phyloP scores from a whole-genome alignment of 805 yeast species.

The Zygotorulaspora florentina region DNA sequence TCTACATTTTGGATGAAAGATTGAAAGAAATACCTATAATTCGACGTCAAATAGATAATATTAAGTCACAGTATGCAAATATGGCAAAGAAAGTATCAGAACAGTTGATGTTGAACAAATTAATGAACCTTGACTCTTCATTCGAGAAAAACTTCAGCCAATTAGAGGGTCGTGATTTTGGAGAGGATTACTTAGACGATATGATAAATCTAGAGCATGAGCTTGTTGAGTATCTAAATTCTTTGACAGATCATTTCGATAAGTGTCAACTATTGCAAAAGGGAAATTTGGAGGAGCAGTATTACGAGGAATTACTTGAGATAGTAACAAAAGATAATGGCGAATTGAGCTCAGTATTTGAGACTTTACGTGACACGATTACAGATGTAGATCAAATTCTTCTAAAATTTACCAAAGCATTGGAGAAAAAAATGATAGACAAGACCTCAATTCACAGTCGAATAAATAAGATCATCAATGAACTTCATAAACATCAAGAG shows the following conservation, averaged over 20 bases:
- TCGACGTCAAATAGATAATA: slow-evolving; percentile 28
- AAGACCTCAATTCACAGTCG: slow-evolving; percentile 16
- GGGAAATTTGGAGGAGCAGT: slow-evolving; percentile 25
- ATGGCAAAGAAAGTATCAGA: slow-evolving; percentile 29
- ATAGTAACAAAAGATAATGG: slow-evolving; percentile 50
- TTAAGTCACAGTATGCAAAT: slow-evolving; percentile 30
- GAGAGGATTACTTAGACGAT: slow-evolving; percentile 36
- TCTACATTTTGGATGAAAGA: slow-evolving; percentile 27
- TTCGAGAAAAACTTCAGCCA: slow-evolving; percentile 27
- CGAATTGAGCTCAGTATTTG: slow-evolving; percentile 55
- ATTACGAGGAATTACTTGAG: slow-evolving; percentile 39
- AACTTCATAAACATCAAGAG: slow-evolving; percentile 29
- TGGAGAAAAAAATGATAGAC: slow-evolving; percentile 30
- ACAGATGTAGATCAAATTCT: slow-evolving; percentile 28
- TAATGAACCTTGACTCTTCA: slow-evolving; percentile 16
- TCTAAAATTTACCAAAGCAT: slow-evolving; percentile 27
- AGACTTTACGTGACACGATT: slow-evolving; percentile 41
- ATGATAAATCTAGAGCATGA: slow-evolving; percentile 55
- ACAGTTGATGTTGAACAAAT: slow-evolving; percentile 24
- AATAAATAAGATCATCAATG: slow-evolving; percentile 20
- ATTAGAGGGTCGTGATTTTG: slow-evolving; percentile 18
- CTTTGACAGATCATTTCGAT: slow-evolving; percentile 79
- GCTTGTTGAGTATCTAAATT: slow-evolving; percentile 61
- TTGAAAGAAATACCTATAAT: slow-evolving; percentile 35
- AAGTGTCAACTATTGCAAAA: slow-evolving; percentile 51